phyloP scores from a whole-genome alignment of 78 protist genomes.

The Dictyostelium capitatum region DNA sequence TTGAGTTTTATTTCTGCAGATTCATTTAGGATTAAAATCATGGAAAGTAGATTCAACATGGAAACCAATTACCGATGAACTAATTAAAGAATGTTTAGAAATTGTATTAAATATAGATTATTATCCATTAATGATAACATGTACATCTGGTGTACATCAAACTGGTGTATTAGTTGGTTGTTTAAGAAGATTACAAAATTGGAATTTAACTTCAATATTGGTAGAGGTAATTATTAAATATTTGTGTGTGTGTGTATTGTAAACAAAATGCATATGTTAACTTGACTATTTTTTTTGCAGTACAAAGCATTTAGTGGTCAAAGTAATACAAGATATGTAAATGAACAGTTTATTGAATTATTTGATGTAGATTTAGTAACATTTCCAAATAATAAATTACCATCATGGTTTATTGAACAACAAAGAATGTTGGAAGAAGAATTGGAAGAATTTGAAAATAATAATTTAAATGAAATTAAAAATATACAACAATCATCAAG shows the following conservation, averaged over 20 bases:
- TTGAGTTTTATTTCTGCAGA: conserved; percentile 26
- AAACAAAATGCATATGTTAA: neutral
- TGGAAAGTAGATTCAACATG: conserved; percentile 88
- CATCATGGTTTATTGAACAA: conserved; percentile 88
- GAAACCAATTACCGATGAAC: conserved; percentile 89
- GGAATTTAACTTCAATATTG: conserved; percentile 89
- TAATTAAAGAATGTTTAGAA: conserved; percentile 91
- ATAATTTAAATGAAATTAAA: neutral
- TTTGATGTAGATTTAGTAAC: conserved; percentile 96
- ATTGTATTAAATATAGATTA: conserved; percentile 77
- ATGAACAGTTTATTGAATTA: conserved; percentile 97
- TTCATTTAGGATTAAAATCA: conserved; percentile 87
- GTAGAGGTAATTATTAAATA: conserved; percentile 76
- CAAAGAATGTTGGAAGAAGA: conserved; percentile 49
- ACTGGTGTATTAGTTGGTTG: conserved; percentile 92
- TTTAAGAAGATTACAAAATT: conserved; percentile 88
- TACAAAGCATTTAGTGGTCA: conserved; percentile 79
- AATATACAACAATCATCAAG: too few species aligned
- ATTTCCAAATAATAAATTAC: conserved; percentile 83
- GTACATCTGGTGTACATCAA: conserved; percentile 92
- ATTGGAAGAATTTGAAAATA: conserved; percentile 17
- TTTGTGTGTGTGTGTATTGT: neutral
- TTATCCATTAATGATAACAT: conserved; percentile 90
- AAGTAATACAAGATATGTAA: conserved; percentile 83
- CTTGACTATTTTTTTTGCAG: neutral